Conservation (phyloP, 495 filamentous ascomycete species). For the Penicillium ochrochloron region DNA sequence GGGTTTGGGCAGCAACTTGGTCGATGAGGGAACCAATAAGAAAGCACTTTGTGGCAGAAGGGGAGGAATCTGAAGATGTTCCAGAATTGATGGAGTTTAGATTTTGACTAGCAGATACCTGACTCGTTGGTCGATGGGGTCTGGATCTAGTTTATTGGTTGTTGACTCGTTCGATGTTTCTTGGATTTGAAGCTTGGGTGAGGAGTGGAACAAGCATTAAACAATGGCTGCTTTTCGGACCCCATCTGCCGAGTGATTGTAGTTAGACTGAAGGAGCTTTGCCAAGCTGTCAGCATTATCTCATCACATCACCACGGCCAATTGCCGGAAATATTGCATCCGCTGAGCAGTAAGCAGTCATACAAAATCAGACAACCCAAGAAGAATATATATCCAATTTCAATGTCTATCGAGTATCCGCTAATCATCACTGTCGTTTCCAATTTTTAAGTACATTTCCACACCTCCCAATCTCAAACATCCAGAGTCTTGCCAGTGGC, state of each 20-base stretch:
- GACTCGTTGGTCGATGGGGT: neutral
- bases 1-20: conserved; percentile 14
- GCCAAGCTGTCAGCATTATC: too few relatives aligned
- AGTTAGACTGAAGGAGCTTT: too few relatives aligned
- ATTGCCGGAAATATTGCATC: neutral
- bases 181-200: too few relatives aligned
- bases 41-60: too few relatives aligned
- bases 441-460: conserved; percentile 18
- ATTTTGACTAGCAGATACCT: neutral
- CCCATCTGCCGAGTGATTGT: too few relatives aligned
- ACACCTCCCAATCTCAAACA: conserved; percentile 34
- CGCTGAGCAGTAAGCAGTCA: too few relatives aligned
- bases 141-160: neutral
- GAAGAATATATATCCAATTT: conserved; percentile 8
- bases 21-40: neutral
- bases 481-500: conserved; percentile 64
- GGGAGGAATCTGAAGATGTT: neutral
- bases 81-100: neutral
- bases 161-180: neutral
- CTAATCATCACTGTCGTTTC: conserved; percentile 28
- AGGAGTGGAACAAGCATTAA: too few relatives aligned
- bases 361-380: neutral
- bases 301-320: neutral
- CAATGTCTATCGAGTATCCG: conserved; percentile 6
- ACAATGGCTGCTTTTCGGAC: too few relatives aligned